Evolutionary conservation across 2,329 filamentous ascomycete genomes (phyloP), one percentile per base, ranked within the genome.

Genomic region (Ophiosphaerella narmari): DNA sequence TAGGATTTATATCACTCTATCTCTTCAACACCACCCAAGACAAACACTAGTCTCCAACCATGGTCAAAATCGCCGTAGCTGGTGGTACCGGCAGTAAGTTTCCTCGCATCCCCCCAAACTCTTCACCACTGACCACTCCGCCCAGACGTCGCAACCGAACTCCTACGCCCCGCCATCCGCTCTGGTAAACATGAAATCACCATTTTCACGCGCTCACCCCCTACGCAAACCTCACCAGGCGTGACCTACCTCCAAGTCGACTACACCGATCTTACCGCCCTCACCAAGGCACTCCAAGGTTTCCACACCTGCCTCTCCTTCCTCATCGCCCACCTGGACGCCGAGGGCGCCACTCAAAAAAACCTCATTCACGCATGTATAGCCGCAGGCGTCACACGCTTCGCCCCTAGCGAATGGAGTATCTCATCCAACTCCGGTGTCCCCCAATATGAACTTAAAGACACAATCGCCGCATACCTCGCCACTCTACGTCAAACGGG

Each of bases 391-490:
- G 66, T 72, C 0, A 48, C 46, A 2, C 59, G 68, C 34, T 73
- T 72, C 48, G 63, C 65, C 1, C 69, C 70, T 1, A 54, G 55
- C 4, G 69, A 73, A 54, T 72, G 67, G 67, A 55, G 57, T 9
- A 56, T 68, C 29, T 65, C 61, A 26, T 67, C 59, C 34, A 24
- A 56, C 29, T 60, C 50, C 13, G 63, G 76, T 12, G 74, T 83
- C 50, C 66, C 77, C 1, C 81, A 77, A 70, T 86, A 80, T 62
- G 60, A 65, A 0, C 77, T 76, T 47, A 87, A 87, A 56, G 70
- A 72, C n/a, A 63, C 68, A 4, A 76, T 79, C 6, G 75, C 77
- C 2, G 59, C 75, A 13, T 85, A 86, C 59, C 72, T 86, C 0
- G 55, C 71, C 18, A 65, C 80, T 13, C 52, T 86, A 3, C 73